phyloP scores from a whole-genome alignment of 768 basidiomycete species.

The Mycena epipterygia region DNA sequence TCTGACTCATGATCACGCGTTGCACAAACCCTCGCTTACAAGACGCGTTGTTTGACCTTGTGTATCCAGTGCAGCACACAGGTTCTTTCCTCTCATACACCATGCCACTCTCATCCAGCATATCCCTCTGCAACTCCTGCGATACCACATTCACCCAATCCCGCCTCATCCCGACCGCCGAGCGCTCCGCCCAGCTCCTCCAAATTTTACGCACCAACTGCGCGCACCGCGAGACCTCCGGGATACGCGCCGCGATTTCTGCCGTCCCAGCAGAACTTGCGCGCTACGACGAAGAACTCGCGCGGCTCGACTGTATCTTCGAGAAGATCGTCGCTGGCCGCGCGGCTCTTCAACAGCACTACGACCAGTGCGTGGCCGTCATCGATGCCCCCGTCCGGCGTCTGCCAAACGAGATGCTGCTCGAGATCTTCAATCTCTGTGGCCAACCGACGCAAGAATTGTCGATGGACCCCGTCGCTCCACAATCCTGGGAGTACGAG shows the following conservation, averaged over 20 bases:
- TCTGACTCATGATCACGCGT: too few relatives aligned
- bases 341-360: not conserved
- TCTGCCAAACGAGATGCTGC: constrained; percentile 8
- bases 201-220: not conserved
- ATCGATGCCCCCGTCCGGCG: not conserved
- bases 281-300: not conserved
- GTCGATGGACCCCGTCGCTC: not conserved
- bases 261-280: not conserved
- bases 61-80: not conserved
- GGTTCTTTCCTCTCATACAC: not conserved
- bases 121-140: not conserved
- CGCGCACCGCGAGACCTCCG: not conserved
- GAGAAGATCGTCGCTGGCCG: not conserved
- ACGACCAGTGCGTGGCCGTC: not conserved
- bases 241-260: not conserved
- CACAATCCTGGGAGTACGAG: not conserved
- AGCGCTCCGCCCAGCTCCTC: not conserved
- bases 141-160: not conserved
- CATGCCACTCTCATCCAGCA: not conserved
- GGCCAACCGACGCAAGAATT: too few relatives aligned
- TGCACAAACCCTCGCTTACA: too few relatives aligned
- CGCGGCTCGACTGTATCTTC: not conserved
- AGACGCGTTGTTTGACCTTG: not conserved
- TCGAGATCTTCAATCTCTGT: not conserved
- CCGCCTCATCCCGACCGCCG: not conserved